Conservation (phyloP, 495 filamentous ascomycete species). For the Xanthoparmelia taractica region DNA sequence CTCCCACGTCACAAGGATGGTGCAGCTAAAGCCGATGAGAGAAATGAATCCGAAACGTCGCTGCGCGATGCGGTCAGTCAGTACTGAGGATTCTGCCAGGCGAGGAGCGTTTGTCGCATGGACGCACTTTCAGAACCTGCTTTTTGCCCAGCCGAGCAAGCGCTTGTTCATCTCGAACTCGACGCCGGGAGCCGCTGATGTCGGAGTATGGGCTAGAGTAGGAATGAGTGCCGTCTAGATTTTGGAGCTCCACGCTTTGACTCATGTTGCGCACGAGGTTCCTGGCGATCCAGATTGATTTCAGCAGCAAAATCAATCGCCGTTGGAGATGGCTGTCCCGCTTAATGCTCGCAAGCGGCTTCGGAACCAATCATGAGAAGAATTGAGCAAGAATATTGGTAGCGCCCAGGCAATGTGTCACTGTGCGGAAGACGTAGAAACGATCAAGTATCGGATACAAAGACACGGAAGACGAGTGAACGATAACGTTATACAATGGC, state of each 20-base stretch:
- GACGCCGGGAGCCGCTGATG: constrained; percentile 19
- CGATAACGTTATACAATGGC: background rate
- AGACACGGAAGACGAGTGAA: background rate
- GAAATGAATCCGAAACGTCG: constrained; percentile 36
- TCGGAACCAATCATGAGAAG: background rate
- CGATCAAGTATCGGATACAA: background rate
- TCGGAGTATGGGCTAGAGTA: constrained; percentile 5
- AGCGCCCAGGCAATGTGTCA: background rate
- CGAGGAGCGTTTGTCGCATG: constrained; percentile 9
- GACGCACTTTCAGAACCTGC: constrained; percentile 33
- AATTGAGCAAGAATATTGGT: background rate
- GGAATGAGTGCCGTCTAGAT: background rate
- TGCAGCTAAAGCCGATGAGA: constrained; percentile 35
- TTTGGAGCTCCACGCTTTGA: constrained; percentile 12
- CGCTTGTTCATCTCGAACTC: constrained; percentile 33
- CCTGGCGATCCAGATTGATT: background rate
- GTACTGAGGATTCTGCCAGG: background rate
- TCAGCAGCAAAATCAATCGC: background rate
- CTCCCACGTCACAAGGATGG: constrained; percentile 36
- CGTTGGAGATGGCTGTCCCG: background rate
- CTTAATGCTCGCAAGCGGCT: background rate
- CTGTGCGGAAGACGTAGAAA: background rate
- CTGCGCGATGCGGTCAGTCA: constrained; percentile 12
- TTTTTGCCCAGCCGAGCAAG: constrained; percentile 36
- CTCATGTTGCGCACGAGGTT: background rate